A percentile compares a stretch with the other conserved stretches of the same genome.
phyloP scores from a whole-genome alignment of 139 green algal genomes.

The Picocystis salinarum region DNA sequence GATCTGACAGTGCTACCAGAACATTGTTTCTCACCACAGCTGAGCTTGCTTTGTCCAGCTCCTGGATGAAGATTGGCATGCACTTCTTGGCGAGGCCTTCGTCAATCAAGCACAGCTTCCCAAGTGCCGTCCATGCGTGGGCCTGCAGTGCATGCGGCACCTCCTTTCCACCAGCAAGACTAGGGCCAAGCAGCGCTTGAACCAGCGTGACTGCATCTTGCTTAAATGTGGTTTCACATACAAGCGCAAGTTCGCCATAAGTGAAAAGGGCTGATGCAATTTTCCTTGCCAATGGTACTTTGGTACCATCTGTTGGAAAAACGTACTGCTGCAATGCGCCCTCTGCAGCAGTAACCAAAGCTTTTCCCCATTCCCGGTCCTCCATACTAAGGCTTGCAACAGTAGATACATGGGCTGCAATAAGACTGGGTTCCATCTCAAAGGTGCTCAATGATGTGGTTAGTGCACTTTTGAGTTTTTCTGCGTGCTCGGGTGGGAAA shows the following conservation, averaged over 20 bases:
- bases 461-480: conserved; percentile 14
- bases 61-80: conserved; percentile 54
- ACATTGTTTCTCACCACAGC: conserved; percentile 72
- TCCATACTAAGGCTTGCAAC: neutral
- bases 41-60: conserved; percentile 1
- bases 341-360: too few relatives aligned
- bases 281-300: too few relatives aligned
- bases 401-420: neutral
- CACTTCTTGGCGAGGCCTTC: conserved; percentile 50
- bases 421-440: conserved; percentile 2
- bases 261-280: too few relatives aligned
- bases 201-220: neutral
- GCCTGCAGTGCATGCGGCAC: conserved; percentile 15
- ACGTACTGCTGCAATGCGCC: too few relatives aligned
- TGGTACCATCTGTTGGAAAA: too few relatives aligned
- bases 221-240: too few relatives aligned
- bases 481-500: conserved; percentile 34
- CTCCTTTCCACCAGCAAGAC: neutral
- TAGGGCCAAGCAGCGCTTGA: neutral
- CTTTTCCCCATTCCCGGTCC: too few relatives aligned
- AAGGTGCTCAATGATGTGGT: conserved; percentile 9
- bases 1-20: conserved; percentile 60
- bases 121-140: conserved; percentile 49
- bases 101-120: conserved; percentile 60
- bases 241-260: too few relatives aligned